These are phyloP conservation scores for Melaleuca alternifolia DNA, from an alignment of 345 rosid genomes.

Conservation along the genomic window DNA sequence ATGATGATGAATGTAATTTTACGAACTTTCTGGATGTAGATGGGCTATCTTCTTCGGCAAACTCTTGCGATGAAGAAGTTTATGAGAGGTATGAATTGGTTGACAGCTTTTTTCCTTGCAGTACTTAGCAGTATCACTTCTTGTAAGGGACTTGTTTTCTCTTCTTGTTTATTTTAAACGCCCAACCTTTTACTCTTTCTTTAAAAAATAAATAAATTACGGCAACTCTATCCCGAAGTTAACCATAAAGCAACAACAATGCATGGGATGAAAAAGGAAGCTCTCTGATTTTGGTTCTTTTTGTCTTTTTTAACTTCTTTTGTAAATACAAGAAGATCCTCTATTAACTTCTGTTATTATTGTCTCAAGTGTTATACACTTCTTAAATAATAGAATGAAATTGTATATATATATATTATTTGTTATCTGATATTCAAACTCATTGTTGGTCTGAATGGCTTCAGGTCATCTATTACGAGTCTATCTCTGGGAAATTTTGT, in stretches of 20 bases:
- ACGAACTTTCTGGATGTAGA: conserved; percentile 63
- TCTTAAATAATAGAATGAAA: not conserved
- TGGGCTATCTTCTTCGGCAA: conserved; percentile 91
- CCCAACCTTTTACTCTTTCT: not conserved
- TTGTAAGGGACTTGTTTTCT: not conserved
- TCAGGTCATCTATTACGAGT: conserved; percentile 5
- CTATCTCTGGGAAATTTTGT: conserved; percentile 15
- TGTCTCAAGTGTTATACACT: too few species aligned
- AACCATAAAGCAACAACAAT: not conserved
- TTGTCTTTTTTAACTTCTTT: not conserved
- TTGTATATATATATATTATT: not conserved
- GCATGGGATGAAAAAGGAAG: not conserved
- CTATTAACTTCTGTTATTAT: too few species aligned
- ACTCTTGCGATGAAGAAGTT: conserved; percentile 70
- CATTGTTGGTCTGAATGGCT: not conserved
- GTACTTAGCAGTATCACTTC: not conserved
- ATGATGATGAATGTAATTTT: conserved; percentile 50
- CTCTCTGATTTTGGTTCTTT: not conserved
- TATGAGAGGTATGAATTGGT: conserved; percentile 42
- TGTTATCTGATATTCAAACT: not conserved
- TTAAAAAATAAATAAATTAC: not conserved
- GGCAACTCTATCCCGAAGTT: not conserved
- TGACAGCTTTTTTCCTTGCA: not conserved
- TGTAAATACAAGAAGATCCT: not conserved
- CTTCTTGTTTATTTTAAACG: not conserved